These are phyloP conservation scores for Zygotorulaspora mrakii DNA, from an alignment of 1,139 yeast species.

Conservation along the genomic window DNA sequence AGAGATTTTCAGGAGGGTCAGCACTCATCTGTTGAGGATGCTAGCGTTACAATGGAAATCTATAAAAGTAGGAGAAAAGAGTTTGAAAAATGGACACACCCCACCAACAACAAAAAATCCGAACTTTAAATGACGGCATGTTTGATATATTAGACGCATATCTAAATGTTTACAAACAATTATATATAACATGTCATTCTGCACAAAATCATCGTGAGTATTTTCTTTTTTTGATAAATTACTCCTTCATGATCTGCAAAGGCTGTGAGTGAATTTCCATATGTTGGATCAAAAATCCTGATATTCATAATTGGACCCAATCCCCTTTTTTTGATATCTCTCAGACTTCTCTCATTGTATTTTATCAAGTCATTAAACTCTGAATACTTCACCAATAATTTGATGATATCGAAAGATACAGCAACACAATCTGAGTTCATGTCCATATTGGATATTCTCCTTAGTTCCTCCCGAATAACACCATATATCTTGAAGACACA, in stretches of 20 bases:
- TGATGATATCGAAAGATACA: constrained; percentile 37
- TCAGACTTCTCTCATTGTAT: constrained; percentile 26
- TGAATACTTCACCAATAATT: constrained; percentile 34
- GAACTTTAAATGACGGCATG: not conserved
- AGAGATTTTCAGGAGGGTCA: constrained; percentile 66
- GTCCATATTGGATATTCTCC: constrained; percentile 37
- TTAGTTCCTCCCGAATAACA: constrained; percentile 43
- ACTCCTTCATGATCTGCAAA: constrained; percentile 20
- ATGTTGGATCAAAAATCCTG: constrained; percentile 22
- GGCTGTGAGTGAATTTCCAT: constrained; percentile 15
- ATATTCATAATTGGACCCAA: constrained; percentile 36
- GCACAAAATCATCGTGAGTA: constrained; percentile 25
- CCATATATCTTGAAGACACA: constrained; percentile 48
- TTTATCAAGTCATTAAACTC: constrained; percentile 31
- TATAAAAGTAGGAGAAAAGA: constrained; percentile 60
- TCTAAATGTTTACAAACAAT: not conserved
- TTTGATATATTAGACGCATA: too few species aligned
- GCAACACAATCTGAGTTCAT: constrained; percentile 32
- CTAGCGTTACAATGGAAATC: constrained; percentile 78
- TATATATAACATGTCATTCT: constrained; percentile 22
- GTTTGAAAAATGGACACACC: constrained; percentile 46
- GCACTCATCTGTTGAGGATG: constrained; percentile 90
- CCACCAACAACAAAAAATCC: too few species aligned
- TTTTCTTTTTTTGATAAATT: constrained; percentile 26
- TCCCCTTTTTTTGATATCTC: constrained; percentile 31